Evolutionary conservation across 2,329 filamentous ascomycete genomes (phyloP).

Genomic region (Colletotrichum nymphaeae): DNA sequence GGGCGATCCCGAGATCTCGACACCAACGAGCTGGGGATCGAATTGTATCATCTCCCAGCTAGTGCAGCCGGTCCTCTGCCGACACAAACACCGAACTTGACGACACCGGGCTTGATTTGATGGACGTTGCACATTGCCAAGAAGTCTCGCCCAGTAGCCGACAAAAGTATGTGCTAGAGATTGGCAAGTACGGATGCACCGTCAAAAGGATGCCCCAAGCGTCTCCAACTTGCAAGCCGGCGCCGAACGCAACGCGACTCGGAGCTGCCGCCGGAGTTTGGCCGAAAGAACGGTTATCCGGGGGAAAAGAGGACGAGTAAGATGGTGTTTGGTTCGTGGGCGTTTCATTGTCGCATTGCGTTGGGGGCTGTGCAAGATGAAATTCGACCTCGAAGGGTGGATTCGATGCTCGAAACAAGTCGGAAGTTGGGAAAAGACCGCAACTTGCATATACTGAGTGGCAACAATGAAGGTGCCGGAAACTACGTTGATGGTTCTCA

Average conservation of each 20-base stretch:
- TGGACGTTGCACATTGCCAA: not conserved
- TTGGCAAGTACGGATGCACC: not conserved
- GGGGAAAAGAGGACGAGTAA: not conserved
- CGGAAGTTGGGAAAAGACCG: not conserved
- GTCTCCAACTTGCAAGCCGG: not conserved
- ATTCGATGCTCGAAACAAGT: not conserved
- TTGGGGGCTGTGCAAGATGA: not conserved
- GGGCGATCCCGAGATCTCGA: not conserved
- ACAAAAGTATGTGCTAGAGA: not conserved
- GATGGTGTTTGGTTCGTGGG: not conserved
- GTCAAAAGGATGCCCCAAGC: not conserved
- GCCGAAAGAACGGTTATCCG: not conserved
- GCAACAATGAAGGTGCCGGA: not conserved
- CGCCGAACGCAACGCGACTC: not conserved
- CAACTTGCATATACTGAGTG: not conserved
- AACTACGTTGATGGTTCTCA: not conserved
- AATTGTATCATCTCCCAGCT: not conserved
- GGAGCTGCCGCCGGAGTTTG: slow-evolving; percentile 1
- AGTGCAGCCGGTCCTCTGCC: not conserved
- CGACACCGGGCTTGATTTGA: too few relatives aligned
- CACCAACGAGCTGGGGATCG: not conserved
- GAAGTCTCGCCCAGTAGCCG: not conserved
- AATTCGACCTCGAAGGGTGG: not conserved
- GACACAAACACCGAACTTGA: not conserved
- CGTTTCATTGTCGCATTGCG: not conserved